These are phyloP conservation scores for Penicillium manginii DNA, from an alignment of 495 filamentous ascomycete genomes.

Conservation along the genomic window DNA sequence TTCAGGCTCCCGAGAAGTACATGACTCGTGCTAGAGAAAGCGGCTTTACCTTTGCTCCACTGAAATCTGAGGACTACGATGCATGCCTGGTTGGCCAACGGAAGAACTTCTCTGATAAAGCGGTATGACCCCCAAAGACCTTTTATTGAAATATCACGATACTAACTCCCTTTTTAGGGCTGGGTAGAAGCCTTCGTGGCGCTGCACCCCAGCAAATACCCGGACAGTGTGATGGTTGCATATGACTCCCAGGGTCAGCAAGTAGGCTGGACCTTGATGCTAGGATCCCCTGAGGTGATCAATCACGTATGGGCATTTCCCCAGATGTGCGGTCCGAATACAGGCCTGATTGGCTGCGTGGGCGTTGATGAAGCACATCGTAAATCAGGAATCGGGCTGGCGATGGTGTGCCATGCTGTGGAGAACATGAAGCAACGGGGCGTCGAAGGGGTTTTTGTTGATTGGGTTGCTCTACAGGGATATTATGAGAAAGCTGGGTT, in stretches of 20 bases:
- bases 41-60: conserved; percentile 46
- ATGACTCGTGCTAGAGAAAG: conserved; percentile 35
- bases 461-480: conserved; percentile 53
- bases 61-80: conserved; percentile 42
- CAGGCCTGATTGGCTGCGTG: conserved; percentile 54
- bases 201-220: conserved; percentile 44
- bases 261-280: conserved; percentile 56
- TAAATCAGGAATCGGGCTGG: conserved; percentile 49
- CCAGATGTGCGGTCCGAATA: conserved; percentile 46
- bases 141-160: neutral
- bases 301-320: conserved; percentile 50
- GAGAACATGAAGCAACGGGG: conserved; percentile 52
- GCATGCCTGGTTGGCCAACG: conserved; percentile 50
- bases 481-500: conserved; percentile 57
- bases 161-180: conserved; percentile 30
- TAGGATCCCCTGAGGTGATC: conserved; percentile 36
- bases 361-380: conserved; percentile 48
- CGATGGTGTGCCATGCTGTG: conserved; percentile 52
- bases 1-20: conserved; percentile 42
- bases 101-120: conserved; percentile 46
- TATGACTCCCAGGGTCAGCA: conserved; percentile 46
- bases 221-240: conserved; percentile 50
- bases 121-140: conserved; percentile 27
- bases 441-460: conserved; percentile 52
- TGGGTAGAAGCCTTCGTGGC: conserved; percentile 52